Base-by-base conservation (phyloP, 129 eudicot genomes). In the Cynara cardunculus region DNA sequence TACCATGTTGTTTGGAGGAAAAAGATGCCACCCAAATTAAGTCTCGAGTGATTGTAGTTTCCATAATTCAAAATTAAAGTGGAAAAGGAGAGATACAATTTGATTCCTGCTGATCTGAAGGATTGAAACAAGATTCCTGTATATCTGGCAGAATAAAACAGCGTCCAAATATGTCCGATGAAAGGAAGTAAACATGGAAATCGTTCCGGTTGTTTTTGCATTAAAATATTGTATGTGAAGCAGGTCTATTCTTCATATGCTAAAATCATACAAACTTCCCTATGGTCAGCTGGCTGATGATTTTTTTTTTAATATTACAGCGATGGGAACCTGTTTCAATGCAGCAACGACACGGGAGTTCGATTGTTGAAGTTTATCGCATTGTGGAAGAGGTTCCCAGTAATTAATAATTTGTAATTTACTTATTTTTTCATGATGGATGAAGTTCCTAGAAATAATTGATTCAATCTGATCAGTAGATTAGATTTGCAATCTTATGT, bases 311-410 rank as follows among this genome's bases (percentile, higher is more conserved):
- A 14, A 69, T 68, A 35, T 79, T 84, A 24, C 94, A 96, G 99
- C 89, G 80, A 32, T 96, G 99, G 99, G 94, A 85, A 22, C 89
- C 97, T n/a, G 90, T 96, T 77, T 96, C 99, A 71, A 88, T 91
- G 84, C 99, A 96, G 83, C 99, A 96, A 82, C 89, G 98, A 44
- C 97, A 96, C 49, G 99, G 99, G 44, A 91, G 97, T 83, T 96
- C 99, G 27, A 88, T 96, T 77, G 97, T 96, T 76, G 99, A 96
- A 85, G 99, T 96, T 78, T 96, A 88, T 89, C 89, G 99, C 84
- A 96, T 96, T 73, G 91, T 96, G 74, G 99, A 96, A 82, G 99
- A 96, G 99, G 99, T 96, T 71, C 72, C 85, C 31, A 27, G 21
- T 74, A n/a, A 64, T 74, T 64, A 28, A 66, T 39, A 80, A 22